Percentiles rank a stretch among this genome's conserved stretches.
Conservation (phyloP, 345 rosid species). For the Salix viminalis region DNA sequence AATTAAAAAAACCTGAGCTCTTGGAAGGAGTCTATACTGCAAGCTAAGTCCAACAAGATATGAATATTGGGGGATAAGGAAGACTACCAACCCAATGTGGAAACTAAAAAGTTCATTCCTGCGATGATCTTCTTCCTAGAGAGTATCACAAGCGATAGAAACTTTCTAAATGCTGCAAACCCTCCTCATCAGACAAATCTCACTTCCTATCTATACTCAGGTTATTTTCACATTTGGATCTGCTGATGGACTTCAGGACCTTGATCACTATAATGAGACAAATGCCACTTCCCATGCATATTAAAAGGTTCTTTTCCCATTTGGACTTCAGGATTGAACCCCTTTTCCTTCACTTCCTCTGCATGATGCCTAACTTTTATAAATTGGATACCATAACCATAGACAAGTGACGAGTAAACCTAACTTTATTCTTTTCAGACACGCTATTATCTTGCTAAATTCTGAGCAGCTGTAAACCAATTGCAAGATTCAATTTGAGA, state of each 20-base stretch:
- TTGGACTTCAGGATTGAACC: conserved; percentile 15
- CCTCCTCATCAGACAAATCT: conserved; percentile 50
- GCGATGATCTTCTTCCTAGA: conserved; percentile 36
- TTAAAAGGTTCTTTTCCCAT: conserved; percentile 22
- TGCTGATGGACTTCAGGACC: conserved; percentile 20
- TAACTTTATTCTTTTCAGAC: too few species aligned
- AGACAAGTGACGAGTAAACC: background rate
- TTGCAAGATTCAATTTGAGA: background rate
- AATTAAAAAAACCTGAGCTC: background rate
- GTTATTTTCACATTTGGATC: conserved; percentile 35
- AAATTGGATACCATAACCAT: conserved; percentile 2
- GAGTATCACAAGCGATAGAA: conserved; percentile 35
- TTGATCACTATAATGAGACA: conserved; percentile 34
- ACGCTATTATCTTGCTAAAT: background rate
- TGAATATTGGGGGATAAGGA: conserved; percentile 28
- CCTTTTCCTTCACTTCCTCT: conserved; percentile 22
- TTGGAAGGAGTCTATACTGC: conserved; percentile 33
- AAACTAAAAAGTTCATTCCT: conserved; percentile 40
- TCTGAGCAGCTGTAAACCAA: background rate
- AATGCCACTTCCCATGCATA: background rate
- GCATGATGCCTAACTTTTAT: background rate
- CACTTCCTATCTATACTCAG: conserved; percentile 36
- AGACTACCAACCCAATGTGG: conserved; percentile 32
- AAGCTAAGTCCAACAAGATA: conserved; percentile 30
- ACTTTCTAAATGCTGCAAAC: conserved; percentile 34